phyloP scores from a whole-genome alignment of 441 rosid species.

The Breynia disticha region DNA sequence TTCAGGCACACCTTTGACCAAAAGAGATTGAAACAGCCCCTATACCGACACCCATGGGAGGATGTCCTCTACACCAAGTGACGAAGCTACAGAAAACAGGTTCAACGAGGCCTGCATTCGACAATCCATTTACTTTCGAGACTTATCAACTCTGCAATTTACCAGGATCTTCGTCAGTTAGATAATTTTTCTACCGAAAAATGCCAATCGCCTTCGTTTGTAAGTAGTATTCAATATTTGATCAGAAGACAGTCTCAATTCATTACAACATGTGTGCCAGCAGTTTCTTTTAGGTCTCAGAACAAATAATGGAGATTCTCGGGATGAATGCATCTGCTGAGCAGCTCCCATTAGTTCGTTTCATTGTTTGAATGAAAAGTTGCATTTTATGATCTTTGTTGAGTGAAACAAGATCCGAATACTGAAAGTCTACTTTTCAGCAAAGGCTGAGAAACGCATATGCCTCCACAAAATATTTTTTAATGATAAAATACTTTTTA shows the following conservation, averaged over 20 bases:
- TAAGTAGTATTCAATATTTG: slow-evolving; percentile 17
- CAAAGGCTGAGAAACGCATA: no score
- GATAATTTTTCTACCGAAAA: slow-evolving; percentile 22
- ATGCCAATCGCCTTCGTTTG: slow-evolving; percentile 11
- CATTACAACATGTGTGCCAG: slow-evolving; percentile 9
- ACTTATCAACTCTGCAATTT: slow-evolving; percentile 14
- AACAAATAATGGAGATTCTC: slow-evolving; percentile 7
- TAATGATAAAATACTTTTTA: no score
- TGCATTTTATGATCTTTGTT: neutral
- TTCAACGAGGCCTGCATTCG: slow-evolving; percentile 8
- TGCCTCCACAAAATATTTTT: no score
- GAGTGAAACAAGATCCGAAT: no score
- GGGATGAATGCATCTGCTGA: slow-evolving; percentile 6
- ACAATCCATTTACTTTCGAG: slow-evolving; percentile 4
- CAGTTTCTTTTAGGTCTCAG: slow-evolving; percentile 9
- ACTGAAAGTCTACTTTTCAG: no score
- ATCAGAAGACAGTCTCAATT: slow-evolving; percentile 7
- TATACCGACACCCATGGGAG: slow-evolving; percentile 88
- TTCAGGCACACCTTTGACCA: slow-evolving; percentile 81
- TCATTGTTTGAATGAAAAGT: slow-evolving; percentile 1
- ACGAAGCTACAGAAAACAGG: slow-evolving; percentile 7
- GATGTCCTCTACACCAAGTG: slow-evolving; percentile 87
- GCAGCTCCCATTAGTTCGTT: neutral
- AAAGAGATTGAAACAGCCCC: slow-evolving; percentile 80
- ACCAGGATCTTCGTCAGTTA: slow-evolving; percentile 11